Conservation (phyloP, 805 yeast genomes). For the Crinitomyces ghanaensis region DNA sequence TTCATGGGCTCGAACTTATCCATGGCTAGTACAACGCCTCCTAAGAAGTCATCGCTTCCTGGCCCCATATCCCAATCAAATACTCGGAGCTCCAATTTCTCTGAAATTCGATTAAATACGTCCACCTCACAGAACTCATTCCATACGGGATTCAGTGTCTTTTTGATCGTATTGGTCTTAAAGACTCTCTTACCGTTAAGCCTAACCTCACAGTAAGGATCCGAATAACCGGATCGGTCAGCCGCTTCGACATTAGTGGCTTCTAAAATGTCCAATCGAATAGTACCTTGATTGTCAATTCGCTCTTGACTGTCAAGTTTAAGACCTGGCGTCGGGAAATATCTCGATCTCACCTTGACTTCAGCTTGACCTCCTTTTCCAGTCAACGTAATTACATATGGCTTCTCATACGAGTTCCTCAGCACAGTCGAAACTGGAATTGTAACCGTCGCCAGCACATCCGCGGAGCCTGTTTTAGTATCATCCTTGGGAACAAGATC, state of each 20-base stretch:
- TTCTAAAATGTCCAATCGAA: slow-evolving; percentile 46
- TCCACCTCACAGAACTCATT: slow-evolving; percentile 54
- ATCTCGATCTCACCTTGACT: slow-evolving; percentile 52
- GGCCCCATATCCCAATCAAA: slow-evolving; percentile 93
- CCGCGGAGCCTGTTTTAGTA: slow-evolving; percentile 39
- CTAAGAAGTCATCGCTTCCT: slow-evolving; percentile 71
- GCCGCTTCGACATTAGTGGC: slow-evolving; percentile 70
- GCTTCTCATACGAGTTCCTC: slow-evolving; percentile 50
- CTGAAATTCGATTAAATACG: slow-evolving; percentile 51
- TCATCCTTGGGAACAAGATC: slow-evolving; percentile 45
- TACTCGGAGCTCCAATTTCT: slow-evolving; percentile 45
- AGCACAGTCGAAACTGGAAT: slow-evolving; percentile 59
- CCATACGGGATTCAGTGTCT: slow-evolving; percentile 85
- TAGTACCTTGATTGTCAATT: slow-evolving; percentile 60
- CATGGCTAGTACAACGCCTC: slow-evolving; percentile 48
- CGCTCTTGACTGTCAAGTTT: slow-evolving; percentile 64
- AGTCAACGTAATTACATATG: slow-evolving; percentile 42
- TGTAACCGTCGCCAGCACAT: slow-evolving; percentile 47
- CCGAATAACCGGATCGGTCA: slow-evolving; percentile 89
- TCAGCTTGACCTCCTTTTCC: slow-evolving; percentile 37
- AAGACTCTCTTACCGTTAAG: slow-evolving; percentile 43
- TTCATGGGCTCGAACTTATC: slow-evolving; percentile 49
- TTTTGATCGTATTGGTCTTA: slow-evolving; percentile 74
- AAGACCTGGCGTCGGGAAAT: slow-evolving; percentile 58
- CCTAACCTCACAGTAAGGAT: slow-evolving; percentile 70